Conservation (phyloP, 805 yeast species). For the Clavispora asparagi region DNA sequence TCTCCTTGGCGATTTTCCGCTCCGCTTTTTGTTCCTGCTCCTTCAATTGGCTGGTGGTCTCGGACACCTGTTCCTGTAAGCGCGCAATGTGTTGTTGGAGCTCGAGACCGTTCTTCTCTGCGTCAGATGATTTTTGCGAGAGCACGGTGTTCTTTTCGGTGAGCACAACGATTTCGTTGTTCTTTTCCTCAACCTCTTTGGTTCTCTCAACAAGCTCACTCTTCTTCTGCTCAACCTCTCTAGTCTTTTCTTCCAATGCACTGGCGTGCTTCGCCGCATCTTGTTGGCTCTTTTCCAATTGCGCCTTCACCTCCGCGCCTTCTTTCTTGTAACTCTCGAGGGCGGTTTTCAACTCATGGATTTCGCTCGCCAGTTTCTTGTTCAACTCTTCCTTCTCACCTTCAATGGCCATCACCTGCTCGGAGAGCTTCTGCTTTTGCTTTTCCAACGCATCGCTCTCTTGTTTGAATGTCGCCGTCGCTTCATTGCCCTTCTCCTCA, state of each 20-base stretch:
- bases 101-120: not conserved
- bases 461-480: not conserved
- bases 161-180: not conserved
- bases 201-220: constrained; percentile 1
- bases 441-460: not conserved
- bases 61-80: not conserved
- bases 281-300: constrained; percentile 1
- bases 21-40: not conserved
- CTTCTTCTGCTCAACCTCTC: constrained; percentile 4
- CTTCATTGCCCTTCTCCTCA: not conserved
- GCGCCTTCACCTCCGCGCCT: not conserved
- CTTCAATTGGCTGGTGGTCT: not conserved
- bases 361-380: not conserved
- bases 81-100: not conserved
- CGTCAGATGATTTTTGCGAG: not conserved
- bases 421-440: constrained; percentile 1
- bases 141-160: not conserved
- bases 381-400: not conserved
- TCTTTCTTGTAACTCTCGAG: not conserved
- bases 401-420: not conserved
- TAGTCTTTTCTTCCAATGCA: constrained; percentile 3
- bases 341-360: not conserved
- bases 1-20: not conserved
- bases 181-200: constrained; percentile 4
- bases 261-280: not conserved